Evolutionary conservation across 495 filamentous ascomycete genomes (phyloP).

Genomic region (Cladorrhinum samala): DNA sequence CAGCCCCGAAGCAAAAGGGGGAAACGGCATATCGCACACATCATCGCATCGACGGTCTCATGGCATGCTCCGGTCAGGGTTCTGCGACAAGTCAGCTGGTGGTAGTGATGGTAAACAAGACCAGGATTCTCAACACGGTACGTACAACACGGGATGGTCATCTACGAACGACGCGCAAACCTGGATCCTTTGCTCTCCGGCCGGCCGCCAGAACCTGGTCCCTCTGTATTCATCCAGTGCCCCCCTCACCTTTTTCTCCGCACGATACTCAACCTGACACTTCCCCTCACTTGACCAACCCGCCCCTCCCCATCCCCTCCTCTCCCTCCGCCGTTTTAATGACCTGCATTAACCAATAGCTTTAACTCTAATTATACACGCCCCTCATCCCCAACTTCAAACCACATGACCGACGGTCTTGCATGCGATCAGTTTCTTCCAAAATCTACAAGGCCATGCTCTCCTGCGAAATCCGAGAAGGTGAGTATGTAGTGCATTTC

Average conservation of each 20-base stretch:
- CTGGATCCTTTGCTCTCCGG: conserved; percentile 1
- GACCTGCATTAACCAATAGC: neutral
- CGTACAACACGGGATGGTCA: neutral
- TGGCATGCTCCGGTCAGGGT: neutral
- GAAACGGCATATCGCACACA: neutral
- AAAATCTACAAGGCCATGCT: neutral
- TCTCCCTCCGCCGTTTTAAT: neutral
- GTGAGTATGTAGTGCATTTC: too few species aligned
- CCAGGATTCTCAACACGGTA: neutral
- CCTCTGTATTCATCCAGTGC: too few species aligned
- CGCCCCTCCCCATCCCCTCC: neutral
- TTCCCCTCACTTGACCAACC: neutral
- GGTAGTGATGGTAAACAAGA: neutral
- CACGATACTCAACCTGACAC: neutral
- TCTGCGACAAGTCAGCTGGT: neutral
- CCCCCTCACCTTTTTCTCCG: too few species aligned
- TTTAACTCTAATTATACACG: neutral
- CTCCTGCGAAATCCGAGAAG: neutral
- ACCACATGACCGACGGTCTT: neutral
- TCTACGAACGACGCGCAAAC: neutral
- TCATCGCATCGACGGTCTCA: neutral
- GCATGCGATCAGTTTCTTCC: neutral
- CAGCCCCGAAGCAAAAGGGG: neutral
- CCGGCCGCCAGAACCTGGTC: too few species aligned
- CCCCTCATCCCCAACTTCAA: neutral